Evolutionary conservation across 371 early-diverging fungal genomes (phyloP).

Genomic region (Syncephalastrum contaminatum): DNA sequence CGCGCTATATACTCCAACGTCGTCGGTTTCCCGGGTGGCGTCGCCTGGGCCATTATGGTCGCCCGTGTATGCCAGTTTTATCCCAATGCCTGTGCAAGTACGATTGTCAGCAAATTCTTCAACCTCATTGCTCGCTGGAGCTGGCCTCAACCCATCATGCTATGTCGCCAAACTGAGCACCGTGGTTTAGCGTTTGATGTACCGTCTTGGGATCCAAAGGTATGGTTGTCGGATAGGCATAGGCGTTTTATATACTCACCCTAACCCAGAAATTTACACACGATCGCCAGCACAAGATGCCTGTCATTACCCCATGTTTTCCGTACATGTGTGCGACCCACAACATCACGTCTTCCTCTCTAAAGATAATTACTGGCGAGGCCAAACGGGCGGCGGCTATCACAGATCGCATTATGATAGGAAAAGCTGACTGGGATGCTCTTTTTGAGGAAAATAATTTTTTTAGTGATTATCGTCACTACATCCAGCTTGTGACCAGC

Average conservation of each 20-base stretch:
- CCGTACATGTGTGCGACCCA: conserved; percentile 99
- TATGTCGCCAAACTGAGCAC: not conserved
- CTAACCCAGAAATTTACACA: conserved; percentile 65
- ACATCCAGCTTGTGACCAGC: conserved; percentile 86
- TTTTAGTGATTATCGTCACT: conserved; percentile 87
- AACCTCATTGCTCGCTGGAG: conserved; percentile 33
- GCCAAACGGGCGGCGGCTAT: conserved; percentile 72
- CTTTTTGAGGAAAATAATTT: conserved; percentile 90
- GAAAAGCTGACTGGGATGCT: conserved; percentile 52
- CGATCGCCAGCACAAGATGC: conserved; percentile 96
- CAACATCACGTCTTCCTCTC: conserved; percentile 94
- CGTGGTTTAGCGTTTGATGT: too few species aligned
- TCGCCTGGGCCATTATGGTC: conserved; percentile 43
- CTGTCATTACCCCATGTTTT: conserved; percentile 99
- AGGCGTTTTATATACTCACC: too few species aligned
- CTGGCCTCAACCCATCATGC: conserved; percentile 38
- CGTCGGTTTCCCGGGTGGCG: conserved; percentile 41
- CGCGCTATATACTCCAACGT: conserved; percentile 41
- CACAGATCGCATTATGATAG: conserved; percentile 67
- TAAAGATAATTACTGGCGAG: conserved; percentile 82
- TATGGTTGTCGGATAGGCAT: too few species aligned
- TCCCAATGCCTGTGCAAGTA: not conserved
- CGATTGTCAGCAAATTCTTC: conserved; percentile 20
- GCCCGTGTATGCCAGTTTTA: conserved; percentile 10
- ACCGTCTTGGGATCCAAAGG: too few species aligned